Conservation (phyloP, 495 filamentous ascomycete genomes). For the Podospora anserina region DNA sequence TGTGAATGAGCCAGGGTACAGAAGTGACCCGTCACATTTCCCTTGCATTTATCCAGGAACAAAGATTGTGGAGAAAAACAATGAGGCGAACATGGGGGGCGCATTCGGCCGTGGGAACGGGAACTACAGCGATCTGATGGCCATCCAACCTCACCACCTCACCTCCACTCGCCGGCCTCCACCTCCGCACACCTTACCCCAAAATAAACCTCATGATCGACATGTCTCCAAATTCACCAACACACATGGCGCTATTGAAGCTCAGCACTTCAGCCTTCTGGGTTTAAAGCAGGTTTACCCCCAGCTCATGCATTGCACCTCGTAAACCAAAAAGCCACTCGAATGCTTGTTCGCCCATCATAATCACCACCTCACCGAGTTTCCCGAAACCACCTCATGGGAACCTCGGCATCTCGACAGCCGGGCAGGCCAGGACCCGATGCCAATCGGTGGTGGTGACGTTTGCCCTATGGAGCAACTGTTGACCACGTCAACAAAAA, state of each 20-base stretch:
- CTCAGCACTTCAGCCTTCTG: neutral
- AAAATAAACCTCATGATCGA: neutral
- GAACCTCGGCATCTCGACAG: neutral
- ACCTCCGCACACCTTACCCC: neutral
- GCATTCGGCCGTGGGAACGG: neutral
- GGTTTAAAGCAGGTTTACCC: neutral
- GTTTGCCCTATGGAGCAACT: neutral
- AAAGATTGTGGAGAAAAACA: neutral
- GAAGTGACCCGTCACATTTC: neutral
- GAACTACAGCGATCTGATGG: neutral
- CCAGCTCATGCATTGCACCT: neutral
- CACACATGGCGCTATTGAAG: neutral
- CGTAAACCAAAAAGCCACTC: neutral
- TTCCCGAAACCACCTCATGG: neutral
- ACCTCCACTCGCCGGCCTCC: neutral
- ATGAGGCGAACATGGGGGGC: neutral
- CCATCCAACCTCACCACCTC: neutral
- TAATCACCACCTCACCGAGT: neutral
- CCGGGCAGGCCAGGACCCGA: neutral
- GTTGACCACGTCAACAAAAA: neutral
- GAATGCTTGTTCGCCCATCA: neutral
- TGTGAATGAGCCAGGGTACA: neutral
- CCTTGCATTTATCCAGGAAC: neutral
- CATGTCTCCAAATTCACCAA: neutral
- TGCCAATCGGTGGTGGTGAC: neutral